A percentile compares a stretch with the other conserved stretches of the same genome.
Evolutionary conservation across 306 rosid genomes (phyloP).

Genomic region (Morella rubra): DNA sequence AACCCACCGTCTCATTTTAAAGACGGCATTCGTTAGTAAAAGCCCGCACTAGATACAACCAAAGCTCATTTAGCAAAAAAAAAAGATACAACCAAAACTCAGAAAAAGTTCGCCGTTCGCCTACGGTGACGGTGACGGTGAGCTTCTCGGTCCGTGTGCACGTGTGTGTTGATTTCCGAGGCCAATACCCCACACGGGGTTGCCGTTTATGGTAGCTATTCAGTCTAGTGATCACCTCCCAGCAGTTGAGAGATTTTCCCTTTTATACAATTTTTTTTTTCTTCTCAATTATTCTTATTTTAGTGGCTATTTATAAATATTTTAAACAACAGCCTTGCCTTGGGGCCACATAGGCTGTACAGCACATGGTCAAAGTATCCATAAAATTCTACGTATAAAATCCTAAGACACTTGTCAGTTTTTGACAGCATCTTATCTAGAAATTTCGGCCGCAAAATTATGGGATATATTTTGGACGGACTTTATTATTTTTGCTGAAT

Average conservation of each 20-base stretch:
- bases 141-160: background rate
- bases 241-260: background rate
- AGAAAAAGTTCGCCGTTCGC: constrained; percentile 39
- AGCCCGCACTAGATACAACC: constrained; percentile 58
- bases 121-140: constrained; percentile 45
- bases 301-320: too few relatives aligned
- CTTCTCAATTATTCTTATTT: background rate
- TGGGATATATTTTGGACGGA: too few relatives aligned
- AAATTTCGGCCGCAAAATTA: too few relatives aligned
- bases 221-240: background rate
- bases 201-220: background rate
- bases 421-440: too few relatives aligned
- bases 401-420: background rate
- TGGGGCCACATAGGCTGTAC: background rate
- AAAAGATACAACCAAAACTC: too few relatives aligned
- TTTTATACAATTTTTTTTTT: background rate
- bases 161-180: background rate
- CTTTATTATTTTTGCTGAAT: too few relatives aligned
- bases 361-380: background rate
- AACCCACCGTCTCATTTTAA: constrained; percentile 37
- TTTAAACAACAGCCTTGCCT: background rate
- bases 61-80: too few relatives aligned
- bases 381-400: background rate
- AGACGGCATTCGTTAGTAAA: constrained; percentile 35
- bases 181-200: background rate